Percentiles rank a stretch among this genome's conserved stretches.
Conservation (phyloP, 768 basidiomycete species). For the Lenzites betulinus region DNA sequence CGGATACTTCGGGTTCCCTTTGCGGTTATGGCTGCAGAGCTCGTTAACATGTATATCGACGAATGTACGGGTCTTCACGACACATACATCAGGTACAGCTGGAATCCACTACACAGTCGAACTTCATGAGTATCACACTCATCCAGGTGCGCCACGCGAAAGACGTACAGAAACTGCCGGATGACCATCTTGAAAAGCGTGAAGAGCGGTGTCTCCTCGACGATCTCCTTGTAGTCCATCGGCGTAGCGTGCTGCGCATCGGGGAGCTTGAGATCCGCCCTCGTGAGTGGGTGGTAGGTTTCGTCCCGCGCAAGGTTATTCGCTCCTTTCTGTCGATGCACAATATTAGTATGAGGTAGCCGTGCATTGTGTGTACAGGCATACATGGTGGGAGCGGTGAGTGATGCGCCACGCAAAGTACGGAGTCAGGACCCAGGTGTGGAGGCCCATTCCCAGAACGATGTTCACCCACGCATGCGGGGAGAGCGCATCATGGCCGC, state of each 20-base stretch:
- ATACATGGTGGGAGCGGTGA: constrained; percentile 30
- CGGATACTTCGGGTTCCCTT: constrained; percentile 31
- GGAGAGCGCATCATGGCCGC: constrained; percentile 53
- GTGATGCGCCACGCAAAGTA: constrained; percentile 30
- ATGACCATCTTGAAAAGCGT: constrained; percentile 52
- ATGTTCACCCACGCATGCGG: constrained; percentile 40
- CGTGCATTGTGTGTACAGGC: neutral
- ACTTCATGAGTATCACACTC: neutral
- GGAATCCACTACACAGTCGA: constrained; percentile 22
- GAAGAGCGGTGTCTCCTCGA: constrained; percentile 30
- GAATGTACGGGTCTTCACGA: neutral
- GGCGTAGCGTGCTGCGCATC: constrained; percentile 15
- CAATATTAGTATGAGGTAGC: neutral
- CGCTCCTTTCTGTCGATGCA: constrained; percentile 22
- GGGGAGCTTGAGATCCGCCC: constrained; percentile 26
- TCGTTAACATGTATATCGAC: neutral
- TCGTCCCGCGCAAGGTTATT: constrained; percentile 28
- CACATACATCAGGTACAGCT: constrained; percentile 27
- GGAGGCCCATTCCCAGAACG: constrained; percentile 43
- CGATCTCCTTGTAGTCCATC: constrained; percentile 30
- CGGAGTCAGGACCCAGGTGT: constrained; percentile 38
- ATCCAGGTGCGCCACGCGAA: neutral
- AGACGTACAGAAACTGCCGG: constrained; percentile 45
- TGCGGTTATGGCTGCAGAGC: constrained; percentile 23
- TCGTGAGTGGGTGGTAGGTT: constrained; percentile 26